These are phyloP conservation scores for Metschnikowia matae DNA, from an alignment of 805 yeast genomes.

Conservation along the genomic window DNA sequence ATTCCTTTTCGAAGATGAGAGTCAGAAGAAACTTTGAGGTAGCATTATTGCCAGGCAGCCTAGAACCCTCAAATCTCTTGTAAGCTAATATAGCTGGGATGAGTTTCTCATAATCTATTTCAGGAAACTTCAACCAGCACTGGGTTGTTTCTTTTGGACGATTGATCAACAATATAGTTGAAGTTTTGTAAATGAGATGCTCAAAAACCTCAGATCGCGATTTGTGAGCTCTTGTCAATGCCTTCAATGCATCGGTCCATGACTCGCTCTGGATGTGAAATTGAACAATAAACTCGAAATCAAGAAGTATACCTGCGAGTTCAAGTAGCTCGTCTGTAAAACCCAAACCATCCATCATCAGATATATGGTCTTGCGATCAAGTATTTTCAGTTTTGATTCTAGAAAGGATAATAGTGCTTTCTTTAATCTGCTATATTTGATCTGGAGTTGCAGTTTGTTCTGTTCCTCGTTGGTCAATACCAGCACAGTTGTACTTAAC, in stretches of 20 bases:
- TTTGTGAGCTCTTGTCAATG: conserved; percentile 47
- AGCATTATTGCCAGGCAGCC: conserved; percentile 50
- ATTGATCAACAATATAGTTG: conserved; percentile 66
- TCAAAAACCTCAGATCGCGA: conserved; percentile 28
- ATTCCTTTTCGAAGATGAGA: conserved; percentile 39
- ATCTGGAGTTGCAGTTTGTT: neutral
- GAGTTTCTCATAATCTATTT: conserved; percentile 57
- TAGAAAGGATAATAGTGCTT: conserved; percentile 42
- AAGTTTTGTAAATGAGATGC: conserved; percentile 54
- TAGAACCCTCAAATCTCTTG: conserved; percentile 42
- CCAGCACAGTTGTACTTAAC: neutral
- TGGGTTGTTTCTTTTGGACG: conserved; percentile 67
- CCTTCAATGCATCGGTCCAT: conserved; percentile 70
- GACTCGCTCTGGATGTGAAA: conserved; percentile 65
- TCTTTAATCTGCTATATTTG: neutral
- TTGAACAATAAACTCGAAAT: conserved; percentile 63
- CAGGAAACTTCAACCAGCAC: conserved; percentile 63
- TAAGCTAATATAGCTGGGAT: conserved; percentile 75
- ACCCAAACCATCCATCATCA: conserved; percentile 65
- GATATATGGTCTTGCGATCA: conserved; percentile 69
- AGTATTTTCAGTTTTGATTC: conserved; percentile 42
- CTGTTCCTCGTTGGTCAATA: neutral
- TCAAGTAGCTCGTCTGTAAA: conserved; percentile 57
- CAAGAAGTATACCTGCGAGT: conserved; percentile 65
- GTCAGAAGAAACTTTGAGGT: conserved; percentile 61